phyloP scores from a whole-genome alignment of 768 basidiomycete genomes.

The Amanita brunnescens region DNA sequence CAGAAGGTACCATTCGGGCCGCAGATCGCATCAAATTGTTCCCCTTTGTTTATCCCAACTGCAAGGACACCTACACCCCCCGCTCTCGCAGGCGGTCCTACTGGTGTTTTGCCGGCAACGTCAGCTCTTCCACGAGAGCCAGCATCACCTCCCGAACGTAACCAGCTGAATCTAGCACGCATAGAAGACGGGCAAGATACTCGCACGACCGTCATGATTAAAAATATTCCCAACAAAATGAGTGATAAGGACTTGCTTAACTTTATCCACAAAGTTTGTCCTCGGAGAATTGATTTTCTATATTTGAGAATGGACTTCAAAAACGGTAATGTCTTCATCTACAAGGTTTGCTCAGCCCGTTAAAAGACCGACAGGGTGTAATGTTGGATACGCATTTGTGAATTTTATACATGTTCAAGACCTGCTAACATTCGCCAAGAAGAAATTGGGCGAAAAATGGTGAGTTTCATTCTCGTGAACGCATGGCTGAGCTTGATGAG shows the following conservation, averaged over 20 bases:
- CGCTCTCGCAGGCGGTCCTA: neutral
- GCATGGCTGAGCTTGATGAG: neutral
- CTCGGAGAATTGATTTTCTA: slow-evolving; percentile 76
- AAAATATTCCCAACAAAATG: slow-evolving; percentile 93
- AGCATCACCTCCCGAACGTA: slow-evolving; percentile 22
- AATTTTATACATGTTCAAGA: slow-evolving; percentile 81
- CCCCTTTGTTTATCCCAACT: slow-evolving; percentile 6
- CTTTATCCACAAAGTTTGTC: slow-evolving; percentile 65
- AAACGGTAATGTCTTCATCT: slow-evolving; percentile 43
- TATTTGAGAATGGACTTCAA: slow-evolving; percentile 84
- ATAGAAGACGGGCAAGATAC: slow-evolving; percentile 77
- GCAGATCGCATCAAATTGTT: neutral
- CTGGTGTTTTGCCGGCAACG: slow-evolving; percentile 12
- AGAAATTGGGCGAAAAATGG: slow-evolving; percentile 77
- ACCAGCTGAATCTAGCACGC: slow-evolving; percentile 51
- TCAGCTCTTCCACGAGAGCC: slow-evolving; percentile 18
- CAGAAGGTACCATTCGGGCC: slow-evolving; percentile 2
- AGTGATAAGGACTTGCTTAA: slow-evolving; percentile 60
- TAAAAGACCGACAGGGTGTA: slow-evolving; percentile 41
- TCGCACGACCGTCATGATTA: slow-evolving; percentile 82
- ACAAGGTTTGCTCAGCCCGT: slow-evolving; percentile 2
- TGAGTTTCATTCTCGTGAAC: slow-evolving; percentile 21
- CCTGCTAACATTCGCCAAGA: slow-evolving; percentile 65
- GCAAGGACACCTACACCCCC: slow-evolving; percentile 1
- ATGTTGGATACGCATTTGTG: slow-evolving; percentile 81